phyloP scores from a whole-genome alignment of 2,329 filamentous ascomycete genomes.

The Passalora sequoiae region DNA sequence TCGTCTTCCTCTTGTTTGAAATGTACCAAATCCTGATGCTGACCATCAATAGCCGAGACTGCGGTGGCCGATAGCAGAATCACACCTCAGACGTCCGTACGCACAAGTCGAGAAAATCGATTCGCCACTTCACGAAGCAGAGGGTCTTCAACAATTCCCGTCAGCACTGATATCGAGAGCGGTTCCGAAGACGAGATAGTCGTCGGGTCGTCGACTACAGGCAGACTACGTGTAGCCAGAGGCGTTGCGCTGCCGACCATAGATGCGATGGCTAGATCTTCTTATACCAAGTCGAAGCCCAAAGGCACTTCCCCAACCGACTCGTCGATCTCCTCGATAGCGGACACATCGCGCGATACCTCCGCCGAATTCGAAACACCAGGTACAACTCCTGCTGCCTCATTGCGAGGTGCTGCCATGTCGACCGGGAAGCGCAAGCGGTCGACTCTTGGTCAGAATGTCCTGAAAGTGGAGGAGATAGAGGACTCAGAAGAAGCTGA shows the following conservation, averaged over 20 bases:
- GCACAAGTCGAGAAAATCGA: not conserved
- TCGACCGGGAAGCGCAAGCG: slow-evolving; percentile 31
- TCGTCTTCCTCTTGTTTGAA: too few species aligned
- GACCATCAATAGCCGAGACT: slow-evolving; percentile 1
- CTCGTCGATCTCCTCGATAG: slow-evolving; percentile 21
- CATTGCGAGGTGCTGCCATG: slow-evolving; percentile 29
- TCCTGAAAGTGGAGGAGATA: slow-evolving; percentile 25
- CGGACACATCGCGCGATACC: slow-evolving; percentile 35
- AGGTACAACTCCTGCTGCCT: slow-evolving; percentile 54
- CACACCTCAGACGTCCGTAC: slow-evolving; percentile 1
- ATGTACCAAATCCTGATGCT: too few species aligned
- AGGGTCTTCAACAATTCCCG: not conserved
- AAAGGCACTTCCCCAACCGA: slow-evolving; percentile 17
- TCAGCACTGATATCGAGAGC: slow-evolving; percentile 4
- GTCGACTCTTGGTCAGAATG: slow-evolving; percentile 24
- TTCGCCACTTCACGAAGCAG: slow-evolving; percentile 6
- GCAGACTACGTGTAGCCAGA: slow-evolving; percentile 9
- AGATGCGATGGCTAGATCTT: slow-evolving; percentile 17
- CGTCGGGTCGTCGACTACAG: slow-evolving; percentile 6
- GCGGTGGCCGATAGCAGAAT: not conserved
- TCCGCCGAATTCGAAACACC: slow-evolving; percentile 56
- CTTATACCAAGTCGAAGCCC: slow-evolving; percentile 16
- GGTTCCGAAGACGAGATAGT: slow-evolving; percentile 16
- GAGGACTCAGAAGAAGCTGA: slow-evolving; percentile 25
- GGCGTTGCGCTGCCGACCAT: slow-evolving; percentile 17